Conservation (phyloP, 2,329 filamentous ascomycete genomes). For the Aaosphaeria arxii region DNA sequence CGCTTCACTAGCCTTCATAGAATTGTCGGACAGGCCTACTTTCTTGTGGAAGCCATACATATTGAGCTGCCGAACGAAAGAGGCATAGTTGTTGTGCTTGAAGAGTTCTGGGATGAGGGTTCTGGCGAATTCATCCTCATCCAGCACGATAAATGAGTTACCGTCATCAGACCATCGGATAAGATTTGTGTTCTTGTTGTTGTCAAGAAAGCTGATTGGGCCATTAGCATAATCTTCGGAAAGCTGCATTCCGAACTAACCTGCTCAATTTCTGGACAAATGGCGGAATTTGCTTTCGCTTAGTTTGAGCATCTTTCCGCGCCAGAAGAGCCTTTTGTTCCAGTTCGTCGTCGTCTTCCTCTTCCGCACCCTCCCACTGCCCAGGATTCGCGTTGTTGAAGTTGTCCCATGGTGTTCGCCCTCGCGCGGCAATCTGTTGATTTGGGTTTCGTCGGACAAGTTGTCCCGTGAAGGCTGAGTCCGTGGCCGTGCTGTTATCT, state of each 20-base stretch:
- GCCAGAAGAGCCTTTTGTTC: slow-evolving; percentile 77
- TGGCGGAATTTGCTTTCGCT: slow-evolving; percentile 92
- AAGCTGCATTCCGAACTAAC: slow-evolving; percentile 50
- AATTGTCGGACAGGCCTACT: slow-evolving; percentile 83
- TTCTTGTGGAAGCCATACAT: slow-evolving; percentile 58
- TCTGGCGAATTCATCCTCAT: slow-evolving; percentile 85
- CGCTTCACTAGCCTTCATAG: slow-evolving; percentile 93
- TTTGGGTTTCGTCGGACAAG: slow-evolving; percentile 46
- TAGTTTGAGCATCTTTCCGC: slow-evolving; percentile 83
- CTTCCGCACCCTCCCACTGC: slow-evolving; percentile 53
- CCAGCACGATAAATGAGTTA: slow-evolving; percentile 92
- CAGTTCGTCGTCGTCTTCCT: slow-evolving; percentile 66
- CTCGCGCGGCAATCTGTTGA: slow-evolving; percentile 43
- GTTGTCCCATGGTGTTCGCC: slow-evolving; percentile 40
- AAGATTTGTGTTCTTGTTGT: slow-evolving; percentile 86
- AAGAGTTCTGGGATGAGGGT: slow-evolving; percentile 72
- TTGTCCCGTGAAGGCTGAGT: slow-evolving; percentile 33
- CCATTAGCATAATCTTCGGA: slow-evolving; percentile 12
- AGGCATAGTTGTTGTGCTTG: slow-evolving; percentile 78
- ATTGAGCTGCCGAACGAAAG: slow-evolving; percentile 68
- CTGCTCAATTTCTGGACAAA: slow-evolving; percentile 98
- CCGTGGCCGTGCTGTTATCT: slow-evolving; percentile 4
- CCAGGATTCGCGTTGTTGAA: slow-evolving; percentile 26
- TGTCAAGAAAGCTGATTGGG: slow-evolving; percentile 75
- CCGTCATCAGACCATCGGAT: slow-evolving; percentile 97